A percentile compares a stretch with the other conserved stretches of the same genome.
Conservation (phyloP, 2,329 filamentous ascomycete genomes). For the Dothistroma septosporum region DNA sequence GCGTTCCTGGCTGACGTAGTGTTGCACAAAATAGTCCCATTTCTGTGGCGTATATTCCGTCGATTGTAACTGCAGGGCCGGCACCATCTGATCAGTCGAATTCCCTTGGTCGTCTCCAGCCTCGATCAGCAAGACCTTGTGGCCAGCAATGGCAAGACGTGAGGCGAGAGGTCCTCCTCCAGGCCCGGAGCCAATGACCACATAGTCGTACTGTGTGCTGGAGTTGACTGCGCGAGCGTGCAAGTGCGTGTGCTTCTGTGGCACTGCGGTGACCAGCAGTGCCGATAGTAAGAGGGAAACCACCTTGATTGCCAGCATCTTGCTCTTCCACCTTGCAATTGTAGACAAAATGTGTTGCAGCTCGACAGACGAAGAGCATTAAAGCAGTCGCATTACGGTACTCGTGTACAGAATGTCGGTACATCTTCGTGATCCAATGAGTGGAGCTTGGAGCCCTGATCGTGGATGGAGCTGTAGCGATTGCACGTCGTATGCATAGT, state of each 20-base stretch:
- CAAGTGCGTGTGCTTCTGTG: background rate
- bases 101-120: constrained; percentile 56
- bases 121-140: constrained; percentile 59
- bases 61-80: constrained; percentile 51
- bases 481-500: background rate
- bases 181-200: constrained; percentile 59
- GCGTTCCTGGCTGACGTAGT: constrained; percentile 53
- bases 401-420: background rate
- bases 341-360: background rate
- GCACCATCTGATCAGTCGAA: constrained; percentile 51
- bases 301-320: background rate
- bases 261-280: background rate
- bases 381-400: background rate
- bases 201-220: constrained; percentile 52
- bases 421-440: background rate
- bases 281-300: background rate
- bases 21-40: constrained; percentile 63
- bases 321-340: background rate
- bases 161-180: constrained; percentile 58
- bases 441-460: background rate
- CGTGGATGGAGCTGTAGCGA: background rate
- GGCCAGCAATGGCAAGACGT: constrained; percentile 56
- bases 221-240: background rate
- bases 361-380: background rate
- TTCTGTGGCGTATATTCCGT: constrained; percentile 55